phyloP scores from a whole-genome alignment of 139 green algal genomes.

The Spirogloea muscicola region DNA sequence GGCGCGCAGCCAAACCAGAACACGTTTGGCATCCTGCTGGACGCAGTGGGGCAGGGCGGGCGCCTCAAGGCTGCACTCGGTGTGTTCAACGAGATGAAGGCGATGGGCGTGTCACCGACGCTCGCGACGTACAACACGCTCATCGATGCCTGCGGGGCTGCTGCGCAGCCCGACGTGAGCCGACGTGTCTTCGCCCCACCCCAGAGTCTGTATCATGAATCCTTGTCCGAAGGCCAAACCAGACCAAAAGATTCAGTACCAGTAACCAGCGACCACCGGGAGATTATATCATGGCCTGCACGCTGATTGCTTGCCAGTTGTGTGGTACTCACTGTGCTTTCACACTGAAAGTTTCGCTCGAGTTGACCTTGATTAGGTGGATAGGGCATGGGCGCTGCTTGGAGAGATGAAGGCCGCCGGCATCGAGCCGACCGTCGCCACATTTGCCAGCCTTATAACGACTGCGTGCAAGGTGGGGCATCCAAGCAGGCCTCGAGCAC shows the following conservation, averaged over 20 bases:
- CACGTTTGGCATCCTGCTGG: constrained; percentile 25
- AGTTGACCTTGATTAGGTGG: neutral
- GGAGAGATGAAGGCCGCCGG: neutral
- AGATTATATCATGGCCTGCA: too few relatives aligned
- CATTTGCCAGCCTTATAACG: constrained; percentile 12
- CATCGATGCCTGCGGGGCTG: constrained; percentile 7
- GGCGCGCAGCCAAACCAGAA: neutral
- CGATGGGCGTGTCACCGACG: neutral
- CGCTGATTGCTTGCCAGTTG: too few relatives aligned
- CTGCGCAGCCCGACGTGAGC: constrained; percentile 6
- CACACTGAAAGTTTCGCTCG: too few relatives aligned
- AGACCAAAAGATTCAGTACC: too few relatives aligned
- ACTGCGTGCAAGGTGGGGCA: constrained; percentile 5
- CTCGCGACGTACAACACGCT: constrained; percentile 20
- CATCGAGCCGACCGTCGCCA: neutral
- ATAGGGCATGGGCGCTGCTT: neutral
- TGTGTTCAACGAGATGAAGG: constrained; percentile 26
- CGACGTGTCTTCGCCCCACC: too few relatives aligned
- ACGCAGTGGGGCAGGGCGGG: neutral
- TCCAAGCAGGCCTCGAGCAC: neutral
- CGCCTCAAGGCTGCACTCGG: neutral
- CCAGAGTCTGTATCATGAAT: too few relatives aligned
- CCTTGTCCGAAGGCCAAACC: too few relatives aligned
- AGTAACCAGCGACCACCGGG: too few relatives aligned
- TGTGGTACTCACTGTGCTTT: too few relatives aligned